These are phyloP conservation scores for Sclerospora graminicola DNA, from an alignment of 352 stramenopile species.

Conservation along the genomic window DNA sequence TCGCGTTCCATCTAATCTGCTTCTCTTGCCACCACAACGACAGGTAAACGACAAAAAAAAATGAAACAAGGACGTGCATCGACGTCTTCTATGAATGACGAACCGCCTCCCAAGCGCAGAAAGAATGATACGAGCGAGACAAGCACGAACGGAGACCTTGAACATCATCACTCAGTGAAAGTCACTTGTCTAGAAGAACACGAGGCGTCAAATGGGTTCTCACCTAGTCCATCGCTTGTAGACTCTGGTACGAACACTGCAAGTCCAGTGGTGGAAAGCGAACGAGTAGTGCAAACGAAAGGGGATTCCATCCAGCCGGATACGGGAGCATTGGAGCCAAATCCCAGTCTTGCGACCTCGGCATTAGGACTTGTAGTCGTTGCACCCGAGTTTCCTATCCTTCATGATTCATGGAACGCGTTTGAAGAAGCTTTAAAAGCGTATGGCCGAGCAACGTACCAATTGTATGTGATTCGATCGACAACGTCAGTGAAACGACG, in stretches of 20 bases:
- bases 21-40: background rate
- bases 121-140: constrained; percentile 4
- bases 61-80: constrained; percentile 16
- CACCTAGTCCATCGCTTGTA: background rate
- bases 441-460: constrained; percentile 52
- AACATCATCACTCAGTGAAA: background rate
- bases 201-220: background rate
- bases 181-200: background rate
- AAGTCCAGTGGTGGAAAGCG: background rate
- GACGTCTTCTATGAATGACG: constrained; percentile 5
- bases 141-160: constrained; percentile 5
- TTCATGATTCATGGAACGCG: constrained; percentile 51
- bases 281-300: background rate
- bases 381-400: constrained; percentile 31
- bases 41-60: constrained; percentile 11
- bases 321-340: background rate
- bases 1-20: background rate
- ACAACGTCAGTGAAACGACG: constrained; percentile 64
- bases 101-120: constrained; percentile 9
- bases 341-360: background rate
- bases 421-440: constrained; percentile 54
- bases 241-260: background rate
- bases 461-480: constrained; percentile 69
- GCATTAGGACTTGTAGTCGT: constrained; percentile 15
- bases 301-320: background rate